Conservation (phyloP, 345 rosid species). For the Melaleuca quinquenervia region DNA sequence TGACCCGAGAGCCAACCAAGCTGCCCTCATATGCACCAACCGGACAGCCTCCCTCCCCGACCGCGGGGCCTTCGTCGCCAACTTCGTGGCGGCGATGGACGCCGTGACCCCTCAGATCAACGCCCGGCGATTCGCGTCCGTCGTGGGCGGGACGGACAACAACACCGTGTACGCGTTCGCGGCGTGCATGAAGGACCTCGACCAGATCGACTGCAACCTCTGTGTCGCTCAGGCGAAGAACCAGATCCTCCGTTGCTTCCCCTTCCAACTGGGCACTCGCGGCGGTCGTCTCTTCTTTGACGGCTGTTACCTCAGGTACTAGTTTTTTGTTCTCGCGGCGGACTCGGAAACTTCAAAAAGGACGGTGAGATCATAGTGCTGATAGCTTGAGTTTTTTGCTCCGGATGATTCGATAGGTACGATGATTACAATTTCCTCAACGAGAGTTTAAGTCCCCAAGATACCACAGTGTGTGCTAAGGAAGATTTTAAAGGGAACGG, state of each 20-base stretch:
- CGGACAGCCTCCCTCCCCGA: constrained; percentile 27
- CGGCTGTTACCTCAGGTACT: constrained; percentile 14
- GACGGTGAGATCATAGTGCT: neutral
- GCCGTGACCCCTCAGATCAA: constrained; percentile 24
- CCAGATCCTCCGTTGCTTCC: constrained; percentile 53
- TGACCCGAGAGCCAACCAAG: constrained; percentile 67
- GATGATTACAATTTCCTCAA: constrained; percentile 62
- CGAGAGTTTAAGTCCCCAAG: constrained; percentile 29
- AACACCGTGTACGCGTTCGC: constrained; percentile 59
- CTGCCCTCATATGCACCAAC: constrained; percentile 51
- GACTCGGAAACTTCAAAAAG: neutral
- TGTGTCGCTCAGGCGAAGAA: constrained; percentile 78
- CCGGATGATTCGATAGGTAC: constrained; percentile 25
- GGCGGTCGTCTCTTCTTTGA: constrained; percentile 70
- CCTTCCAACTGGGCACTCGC: constrained; percentile 56
- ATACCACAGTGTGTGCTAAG: constrained; percentile 30
- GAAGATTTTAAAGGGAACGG: constrained; percentile 36
- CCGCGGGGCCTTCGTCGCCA: constrained; percentile 27
- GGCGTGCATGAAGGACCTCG: constrained; percentile 78
- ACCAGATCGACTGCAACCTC: constrained; percentile 52
- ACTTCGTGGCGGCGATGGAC: constrained; percentile 49
- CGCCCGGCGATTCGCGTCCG: constrained; percentile 20
- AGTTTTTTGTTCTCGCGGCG: neutral
- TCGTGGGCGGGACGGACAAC: constrained; percentile 20
- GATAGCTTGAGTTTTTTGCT: neutral